Evolutionary conservation across 2,329 filamentous ascomycete species (phyloP), one percentile per base, ranked within the genome.

Genomic region (Venturia carpophila): DNA sequence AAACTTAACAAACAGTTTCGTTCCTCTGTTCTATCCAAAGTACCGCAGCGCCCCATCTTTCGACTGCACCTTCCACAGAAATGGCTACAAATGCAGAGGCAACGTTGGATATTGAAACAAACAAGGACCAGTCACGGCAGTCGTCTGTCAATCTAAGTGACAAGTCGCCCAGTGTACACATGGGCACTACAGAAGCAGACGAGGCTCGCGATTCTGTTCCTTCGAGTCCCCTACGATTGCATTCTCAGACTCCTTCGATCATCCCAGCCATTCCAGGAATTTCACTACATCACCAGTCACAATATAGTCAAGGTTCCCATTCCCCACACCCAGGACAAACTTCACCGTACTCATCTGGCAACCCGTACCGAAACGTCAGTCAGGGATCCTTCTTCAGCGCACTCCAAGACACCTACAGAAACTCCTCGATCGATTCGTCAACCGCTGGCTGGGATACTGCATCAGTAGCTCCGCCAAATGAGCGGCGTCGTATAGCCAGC

Each of bases 311-410:
- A 58, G 27, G 34, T n/a, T 21, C 3, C 43, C 39, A 63, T 43
- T 63, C 61, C 15, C 61, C 41, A 39, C 24, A 30, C 7, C 9
- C 43, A 19, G 34, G 34, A 19, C 61, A 37, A 10, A 63, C 34
- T 15, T 58, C 52, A 10, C 52, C 52, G 19, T 63, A 63, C 19
- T 45, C 43, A 4, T 21, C 41, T 24, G 30, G 19, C 30, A 47
- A 63, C 30, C 61, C 61, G 30, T 63, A 63, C 61, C 52, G 34
- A 39, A 43, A 63, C 61, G 61, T 63, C 41, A 63, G 34, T 10
- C 61, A 63, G 10, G 61, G 45, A 30, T 49, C 39, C 7, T 63
- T 63, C 27, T 63, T 37, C 61, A 63, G 37, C 61, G 45, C n/a
- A 39, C 30, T 63, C n/a, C 61, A 63, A 24, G 61, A 63, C 13